A percentile compares a stretch with the other conserved stretches of the same genome.
phyloP scores from a whole-genome alignment of 495 filamentous ascomycete species.

The Cairneyella variabilis region DNA sequence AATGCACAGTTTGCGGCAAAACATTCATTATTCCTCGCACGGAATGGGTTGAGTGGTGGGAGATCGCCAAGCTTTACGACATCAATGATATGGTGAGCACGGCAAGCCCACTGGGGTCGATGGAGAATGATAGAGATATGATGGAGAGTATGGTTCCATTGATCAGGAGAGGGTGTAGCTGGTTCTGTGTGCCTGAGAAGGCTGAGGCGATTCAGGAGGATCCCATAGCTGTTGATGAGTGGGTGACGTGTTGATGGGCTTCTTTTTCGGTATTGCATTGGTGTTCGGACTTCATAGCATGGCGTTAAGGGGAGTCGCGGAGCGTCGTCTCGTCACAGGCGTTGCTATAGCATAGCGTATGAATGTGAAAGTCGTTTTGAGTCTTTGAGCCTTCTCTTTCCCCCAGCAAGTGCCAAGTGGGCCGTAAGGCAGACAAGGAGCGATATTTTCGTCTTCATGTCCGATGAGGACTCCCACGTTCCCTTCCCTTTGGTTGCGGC shows the following conservation, averaged over 20 bases:
- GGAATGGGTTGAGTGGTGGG: constrained; percentile 77
- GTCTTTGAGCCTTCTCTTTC: too few species aligned
- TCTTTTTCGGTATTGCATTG: not conserved
- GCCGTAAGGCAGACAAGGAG: too few species aligned
- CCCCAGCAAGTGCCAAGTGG: too few species aligned
- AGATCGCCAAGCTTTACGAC: constrained; percentile 28
- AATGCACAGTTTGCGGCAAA: constrained; percentile 57
- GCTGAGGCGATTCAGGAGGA: not conserved
- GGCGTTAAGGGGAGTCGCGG: not conserved
- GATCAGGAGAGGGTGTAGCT: constrained; percentile 60
- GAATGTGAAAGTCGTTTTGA: not conserved
- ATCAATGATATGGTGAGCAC: not conserved
- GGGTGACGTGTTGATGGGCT: too few species aligned
- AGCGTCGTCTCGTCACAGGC: not conserved
- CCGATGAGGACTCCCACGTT: too few species aligned
- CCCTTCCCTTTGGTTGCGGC: too few species aligned
- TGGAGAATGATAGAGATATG: constrained; percentile 25
- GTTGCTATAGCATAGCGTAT: too few species aligned
- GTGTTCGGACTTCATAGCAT: not conserved
- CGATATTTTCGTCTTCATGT: too few species aligned
- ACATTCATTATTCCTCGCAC: constrained; percentile 56
- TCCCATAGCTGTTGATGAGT: not conserved
- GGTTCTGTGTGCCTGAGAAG: constrained; percentile 50
- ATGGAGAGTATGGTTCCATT: constrained; percentile 53
- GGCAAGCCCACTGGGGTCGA: constrained; percentile 19